Percentiles rank a stretch among this genome's conserved stretches.
These are phyloP conservation scores for Dactylella cylindrospora DNA, from an alignment of 2,329 filamentous ascomycete genomes.

Conservation along the genomic window DNA sequence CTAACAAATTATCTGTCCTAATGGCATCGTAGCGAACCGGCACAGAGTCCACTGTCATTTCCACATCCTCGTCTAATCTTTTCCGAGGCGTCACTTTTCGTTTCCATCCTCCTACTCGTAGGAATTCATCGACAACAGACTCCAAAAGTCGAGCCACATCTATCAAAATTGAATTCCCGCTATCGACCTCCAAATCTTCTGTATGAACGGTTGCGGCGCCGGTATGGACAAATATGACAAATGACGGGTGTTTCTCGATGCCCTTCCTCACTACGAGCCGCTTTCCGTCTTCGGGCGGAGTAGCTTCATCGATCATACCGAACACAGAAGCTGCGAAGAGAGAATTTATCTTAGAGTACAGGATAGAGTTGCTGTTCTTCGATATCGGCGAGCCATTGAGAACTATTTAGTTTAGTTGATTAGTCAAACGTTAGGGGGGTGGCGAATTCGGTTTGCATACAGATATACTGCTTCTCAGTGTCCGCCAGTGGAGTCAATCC, in stretches of 20 bases:
- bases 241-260: constrained; percentile 85
- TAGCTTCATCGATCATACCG: constrained; percentile 61
- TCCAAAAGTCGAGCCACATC: constrained; percentile 54
- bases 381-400: constrained; percentile 45
- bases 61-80: neutral
- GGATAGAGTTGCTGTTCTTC: constrained; percentile 51
- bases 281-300: constrained; percentile 50
- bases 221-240: constrained; percentile 68
- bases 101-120: constrained; percentile 46
- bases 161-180: constrained; percentile 18
- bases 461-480: constrained; percentile 45
- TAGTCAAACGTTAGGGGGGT: neutral
- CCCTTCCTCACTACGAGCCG: constrained; percentile 61
- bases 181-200: constrained; percentile 46
- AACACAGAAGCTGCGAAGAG: constrained; percentile 77
- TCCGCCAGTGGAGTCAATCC: constrained; percentile 7
- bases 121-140: constrained; percentile 53
- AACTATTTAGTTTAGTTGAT: constrained; percentile 3
- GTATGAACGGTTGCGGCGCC: neutral
- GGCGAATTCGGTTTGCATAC: constrained; percentile 7
- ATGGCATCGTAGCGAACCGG: constrained; percentile 47
- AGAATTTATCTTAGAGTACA: constrained; percentile 78
- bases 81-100: constrained; percentile 49
- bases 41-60: constrained; percentile 31
- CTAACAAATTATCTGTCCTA: constrained; percentile 17